A percentile compares a stretch with the other conserved stretches of the same genome.
Evolutionary conservation across 805 yeast genomes (phyloP).

Genomic region (Candida ovalis): DNA sequence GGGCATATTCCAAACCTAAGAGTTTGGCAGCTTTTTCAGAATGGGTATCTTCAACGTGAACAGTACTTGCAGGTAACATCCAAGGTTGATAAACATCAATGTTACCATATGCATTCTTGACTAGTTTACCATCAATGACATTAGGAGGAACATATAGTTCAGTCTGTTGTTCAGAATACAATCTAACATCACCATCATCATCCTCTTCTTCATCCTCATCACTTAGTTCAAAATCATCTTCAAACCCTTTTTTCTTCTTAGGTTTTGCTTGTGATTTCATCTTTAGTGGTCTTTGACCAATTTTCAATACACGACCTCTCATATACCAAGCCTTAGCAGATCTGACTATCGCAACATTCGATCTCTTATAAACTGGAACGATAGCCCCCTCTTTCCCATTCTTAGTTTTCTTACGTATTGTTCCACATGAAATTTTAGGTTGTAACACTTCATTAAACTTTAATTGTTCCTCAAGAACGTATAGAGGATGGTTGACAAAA

Average conservation of each 20-base stretch:
- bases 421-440: constrained; percentile 73
- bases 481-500: constrained; percentile 82
- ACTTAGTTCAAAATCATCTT: constrained; percentile 24
- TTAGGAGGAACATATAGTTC: constrained; percentile 65
- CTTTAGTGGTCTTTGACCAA: constrained; percentile 66
- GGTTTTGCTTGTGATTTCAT: constrained; percentile 28
- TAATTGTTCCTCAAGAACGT: constrained; percentile 73
- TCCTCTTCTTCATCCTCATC: constrained; percentile 34
- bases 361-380: constrained; percentile 64
- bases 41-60: constrained; percentile 48
- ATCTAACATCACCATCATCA: constrained; percentile 51
- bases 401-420: constrained; percentile 43
- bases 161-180: constrained; percentile 80
- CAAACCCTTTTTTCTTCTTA: constrained; percentile 19
- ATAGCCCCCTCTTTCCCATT: constrained; percentile 36
- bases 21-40: constrained; percentile 69
- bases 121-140: constrained; percentile 60
- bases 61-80: constrained; percentile 84
- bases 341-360: constrained; percentile 57
- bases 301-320: constrained; percentile 68
- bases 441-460: constrained; percentile 66
- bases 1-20: constrained; percentile 73
- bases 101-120: constrained; percentile 77
- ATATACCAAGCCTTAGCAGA: constrained; percentile 87
- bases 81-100: constrained; percentile 71